Percentiles rank a stretch among this genome's conserved stretches.
Evolutionary conservation across 164 flowering plant genomes (phyloP).

Genomic region (Liquidambar formosana): DNA sequence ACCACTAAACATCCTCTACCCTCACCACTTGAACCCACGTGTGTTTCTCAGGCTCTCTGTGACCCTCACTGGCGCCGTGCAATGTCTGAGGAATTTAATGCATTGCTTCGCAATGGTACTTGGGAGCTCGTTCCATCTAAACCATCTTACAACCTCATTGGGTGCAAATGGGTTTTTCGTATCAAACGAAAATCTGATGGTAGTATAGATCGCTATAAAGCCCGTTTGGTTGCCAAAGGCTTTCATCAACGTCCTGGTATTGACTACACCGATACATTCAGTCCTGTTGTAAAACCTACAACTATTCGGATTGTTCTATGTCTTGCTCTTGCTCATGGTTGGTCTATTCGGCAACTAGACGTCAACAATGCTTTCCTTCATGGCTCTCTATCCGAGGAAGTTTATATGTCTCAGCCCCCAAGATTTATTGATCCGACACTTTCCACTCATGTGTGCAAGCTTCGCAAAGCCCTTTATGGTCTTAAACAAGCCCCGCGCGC

Average conservation of each 20-base stretch:
- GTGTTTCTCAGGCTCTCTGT: background rate
- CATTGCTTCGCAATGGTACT: background rate
- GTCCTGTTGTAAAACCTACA: conserved; percentile 21
- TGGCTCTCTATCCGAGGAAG: background rate
- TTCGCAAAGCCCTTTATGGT: background rate
- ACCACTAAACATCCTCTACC: conserved; percentile 6
- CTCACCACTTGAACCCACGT: background rate
- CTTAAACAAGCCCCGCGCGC: background rate
- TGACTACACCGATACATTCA: conserved; percentile 17
- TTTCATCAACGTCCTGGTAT: conserved; percentile 15
- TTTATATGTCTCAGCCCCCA: conserved; percentile 3
- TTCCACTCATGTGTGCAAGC: background rate
- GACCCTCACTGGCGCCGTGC: background rate
- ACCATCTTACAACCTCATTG: background rate
- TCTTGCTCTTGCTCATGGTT: conserved; percentile 2
- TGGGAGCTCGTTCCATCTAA: background rate
- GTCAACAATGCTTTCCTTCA: conserved; percentile 8
- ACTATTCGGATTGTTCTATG: conserved; percentile 15
- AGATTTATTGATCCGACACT: background rate
- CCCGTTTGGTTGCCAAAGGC: conserved; percentile 23
- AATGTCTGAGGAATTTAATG: conserved; percentile 6
- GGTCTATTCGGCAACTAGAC: conserved; percentile 18
- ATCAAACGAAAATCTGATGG: background rate
- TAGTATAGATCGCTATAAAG: conserved; percentile 9
- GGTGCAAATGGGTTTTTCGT: background rate